Conservation (phyloP, 2,329 filamentous ascomycete genomes). For the Aspergillus aculeatus region DNA sequence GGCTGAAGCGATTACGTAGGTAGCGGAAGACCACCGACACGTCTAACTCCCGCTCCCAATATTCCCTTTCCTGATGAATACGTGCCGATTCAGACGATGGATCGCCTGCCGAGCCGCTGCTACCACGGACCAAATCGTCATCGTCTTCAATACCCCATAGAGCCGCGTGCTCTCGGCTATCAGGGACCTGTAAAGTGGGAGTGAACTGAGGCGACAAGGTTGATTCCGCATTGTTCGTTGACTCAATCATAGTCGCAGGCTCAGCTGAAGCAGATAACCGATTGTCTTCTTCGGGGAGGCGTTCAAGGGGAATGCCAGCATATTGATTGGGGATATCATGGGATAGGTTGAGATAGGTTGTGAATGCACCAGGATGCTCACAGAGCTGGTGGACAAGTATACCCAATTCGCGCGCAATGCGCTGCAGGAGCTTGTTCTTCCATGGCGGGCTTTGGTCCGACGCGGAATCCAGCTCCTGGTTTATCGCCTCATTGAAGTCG, state of each 20-base stretch:
- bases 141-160: conserved; percentile 68
- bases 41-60: conserved; percentile 92
- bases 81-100: conserved; percentile 39
- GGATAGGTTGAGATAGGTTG: conserved; percentile 69
- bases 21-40: conserved; percentile 90
- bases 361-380: conserved; percentile 85
- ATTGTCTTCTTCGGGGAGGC: conserved; percentile 27
- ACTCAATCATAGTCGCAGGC: conserved; percentile 21
- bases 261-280: conserved; percentile 13
- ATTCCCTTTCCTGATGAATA: conserved; percentile 62
- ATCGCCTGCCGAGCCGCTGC: conserved; percentile 11
- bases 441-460: conserved; percentile 32
- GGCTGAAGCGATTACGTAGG: conserved; percentile 70
- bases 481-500: conserved; percentile 35
- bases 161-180: conserved; percentile 51
- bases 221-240: conserved; percentile 26
- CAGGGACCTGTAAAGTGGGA: conserved; percentile 47
- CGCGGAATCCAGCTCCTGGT: conserved; percentile 27
- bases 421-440: conserved; percentile 72
- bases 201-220: conserved; percentile 48
- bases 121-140: conserved; percentile 28
- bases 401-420: conserved; percentile 83
- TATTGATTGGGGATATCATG: conserved; percentile 66
- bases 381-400: conserved; percentile 78
- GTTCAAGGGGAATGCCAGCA: conserved; percentile 65